Conservation (phyloP, 352 stramenopile genomes). For the Phytophthora nicotianae region DNA sequence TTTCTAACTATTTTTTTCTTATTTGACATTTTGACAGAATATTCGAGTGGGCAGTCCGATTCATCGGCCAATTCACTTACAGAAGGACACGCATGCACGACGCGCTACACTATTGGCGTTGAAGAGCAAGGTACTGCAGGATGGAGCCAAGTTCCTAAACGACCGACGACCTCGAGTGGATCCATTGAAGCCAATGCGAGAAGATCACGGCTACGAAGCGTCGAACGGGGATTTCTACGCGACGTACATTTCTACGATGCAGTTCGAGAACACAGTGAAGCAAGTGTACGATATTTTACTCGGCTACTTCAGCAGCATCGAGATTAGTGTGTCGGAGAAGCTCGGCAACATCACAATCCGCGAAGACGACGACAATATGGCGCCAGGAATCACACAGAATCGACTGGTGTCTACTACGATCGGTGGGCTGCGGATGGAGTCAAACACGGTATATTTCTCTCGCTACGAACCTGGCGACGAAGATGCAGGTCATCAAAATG, state of each 20-base stretch:
- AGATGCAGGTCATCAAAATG: conserved; percentile 21
- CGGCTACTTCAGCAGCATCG: conserved; percentile 44
- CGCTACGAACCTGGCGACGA: conserved; percentile 31
- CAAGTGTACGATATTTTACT: conserved; percentile 53
- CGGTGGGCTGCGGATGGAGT: conserved; percentile 42
- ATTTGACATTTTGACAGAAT: conserved; percentile 19
- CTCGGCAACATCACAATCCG: conserved; percentile 54
- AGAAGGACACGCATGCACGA: conserved; percentile 25
- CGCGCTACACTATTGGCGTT: conserved; percentile 24
- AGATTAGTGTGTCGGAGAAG: conserved; percentile 59
- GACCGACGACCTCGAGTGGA: conserved; percentile 31
- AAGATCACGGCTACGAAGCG: conserved; percentile 41
- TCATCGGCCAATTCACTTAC: conserved; percentile 34
- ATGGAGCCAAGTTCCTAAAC: conserved; percentile 34
- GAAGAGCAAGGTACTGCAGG: conserved; percentile 35
- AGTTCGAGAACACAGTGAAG: conserved; percentile 48
- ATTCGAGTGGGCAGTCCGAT: conserved; percentile 40
- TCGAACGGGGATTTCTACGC: conserved; percentile 39
- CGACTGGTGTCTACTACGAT: conserved; percentile 45
- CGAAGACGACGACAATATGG: conserved; percentile 48
- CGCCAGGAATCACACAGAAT: conserved; percentile 40
- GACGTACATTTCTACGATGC: conserved; percentile 32
- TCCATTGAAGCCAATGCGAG: conserved; percentile 35
- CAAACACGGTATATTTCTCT: conserved; percentile 46
- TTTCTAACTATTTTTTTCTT: conserved; percentile 11